Conservation (phyloP, 768 basidiomycete species). For the Boletellus ananas region DNA sequence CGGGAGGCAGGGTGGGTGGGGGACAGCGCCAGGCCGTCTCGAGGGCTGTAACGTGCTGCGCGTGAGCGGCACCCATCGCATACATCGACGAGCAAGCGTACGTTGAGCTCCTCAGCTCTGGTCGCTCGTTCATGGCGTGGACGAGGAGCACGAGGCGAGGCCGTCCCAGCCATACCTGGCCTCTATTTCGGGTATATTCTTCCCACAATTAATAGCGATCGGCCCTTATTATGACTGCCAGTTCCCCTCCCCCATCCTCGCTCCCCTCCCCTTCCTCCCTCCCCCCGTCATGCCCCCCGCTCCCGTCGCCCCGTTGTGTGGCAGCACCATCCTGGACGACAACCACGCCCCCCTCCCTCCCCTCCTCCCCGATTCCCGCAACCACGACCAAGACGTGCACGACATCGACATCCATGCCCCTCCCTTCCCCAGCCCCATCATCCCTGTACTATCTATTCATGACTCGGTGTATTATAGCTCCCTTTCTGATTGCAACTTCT, state of each 20-base stretch:
- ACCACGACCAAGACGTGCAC: constrained; percentile 28
- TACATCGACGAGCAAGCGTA: constrained; percentile 16
- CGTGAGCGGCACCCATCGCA: constrained; percentile 18
- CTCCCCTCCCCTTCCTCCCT: not conserved
- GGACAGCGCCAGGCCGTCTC: constrained; percentile 19
- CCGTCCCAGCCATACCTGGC: not conserved
- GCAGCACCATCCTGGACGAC: constrained; percentile 19
- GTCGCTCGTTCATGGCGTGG: constrained; percentile 27
- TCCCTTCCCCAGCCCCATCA: constrained; percentile 18
- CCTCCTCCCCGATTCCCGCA: constrained; percentile 21
- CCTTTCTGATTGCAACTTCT: constrained; percentile 24
- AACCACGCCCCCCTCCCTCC: constrained; percentile 7
- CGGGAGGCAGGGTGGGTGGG: constrained; percentile 16
- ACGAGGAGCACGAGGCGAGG: constrained; percentile 24
- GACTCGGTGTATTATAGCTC: constrained; percentile 33
- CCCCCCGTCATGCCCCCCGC: constrained; percentile 21
- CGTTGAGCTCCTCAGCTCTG: constrained; percentile 18
- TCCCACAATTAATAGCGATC: constrained; percentile 30
- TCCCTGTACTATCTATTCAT: constrained; percentile 34
- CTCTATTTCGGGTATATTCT: constrained; percentile 10
- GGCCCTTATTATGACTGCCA: constrained; percentile 30
- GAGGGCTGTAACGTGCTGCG: constrained; percentile 17
- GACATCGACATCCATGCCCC: constrained; percentile 32
- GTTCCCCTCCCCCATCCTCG: constrained; percentile 16
- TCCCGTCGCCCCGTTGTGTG: constrained; percentile 17